phyloP scores from a whole-genome alignment of 2,329 filamentous ascomycete genomes.

The Hypoxylon sp. region DNA sequence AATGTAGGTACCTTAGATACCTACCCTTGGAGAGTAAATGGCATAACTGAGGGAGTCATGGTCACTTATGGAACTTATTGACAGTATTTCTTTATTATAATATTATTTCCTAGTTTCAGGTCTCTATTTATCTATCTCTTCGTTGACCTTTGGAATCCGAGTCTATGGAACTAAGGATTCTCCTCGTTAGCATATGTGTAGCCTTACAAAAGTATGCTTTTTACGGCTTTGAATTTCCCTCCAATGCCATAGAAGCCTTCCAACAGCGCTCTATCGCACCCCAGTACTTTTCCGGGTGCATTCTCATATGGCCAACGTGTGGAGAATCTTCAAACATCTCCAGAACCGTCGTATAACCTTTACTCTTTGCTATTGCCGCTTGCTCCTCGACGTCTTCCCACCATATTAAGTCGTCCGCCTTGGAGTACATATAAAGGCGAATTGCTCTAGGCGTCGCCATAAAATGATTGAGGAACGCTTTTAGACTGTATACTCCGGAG shows the following conservation, averaged over 20 bases:
- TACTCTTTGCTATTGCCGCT: constrained; percentile 61
- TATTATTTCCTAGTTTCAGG: no score
- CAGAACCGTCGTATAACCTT: constrained; percentile 65
- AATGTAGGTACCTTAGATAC: no score
- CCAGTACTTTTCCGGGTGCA: constrained; percentile 73
- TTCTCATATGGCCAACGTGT: constrained; percentile 74
- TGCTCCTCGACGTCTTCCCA: constrained; percentile 71
- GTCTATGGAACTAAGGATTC: neutral
- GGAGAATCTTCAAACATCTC: constrained; percentile 71
- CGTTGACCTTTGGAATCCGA: no score
- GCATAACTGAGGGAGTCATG: no score
- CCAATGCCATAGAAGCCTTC: constrained; percentile 45
- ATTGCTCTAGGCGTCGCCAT: constrained; percentile 58
- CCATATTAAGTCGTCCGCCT: constrained; percentile 69
- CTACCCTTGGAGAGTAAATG: no score
- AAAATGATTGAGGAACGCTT: constrained; percentile 57
- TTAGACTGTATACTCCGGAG: constrained; percentile 59
- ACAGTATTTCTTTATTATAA: no score
- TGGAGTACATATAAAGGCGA: constrained; percentile 72
- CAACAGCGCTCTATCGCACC: constrained; percentile 56
- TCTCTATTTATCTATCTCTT: no score
- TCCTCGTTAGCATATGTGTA: neutral
- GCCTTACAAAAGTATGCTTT: neutral
- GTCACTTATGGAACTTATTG: no score
- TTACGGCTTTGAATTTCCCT: constrained; percentile 10